Base-by-base conservation (phyloP, 2,329 filamentous ascomycete species). In the Epicoccum nigrum region DNA sequence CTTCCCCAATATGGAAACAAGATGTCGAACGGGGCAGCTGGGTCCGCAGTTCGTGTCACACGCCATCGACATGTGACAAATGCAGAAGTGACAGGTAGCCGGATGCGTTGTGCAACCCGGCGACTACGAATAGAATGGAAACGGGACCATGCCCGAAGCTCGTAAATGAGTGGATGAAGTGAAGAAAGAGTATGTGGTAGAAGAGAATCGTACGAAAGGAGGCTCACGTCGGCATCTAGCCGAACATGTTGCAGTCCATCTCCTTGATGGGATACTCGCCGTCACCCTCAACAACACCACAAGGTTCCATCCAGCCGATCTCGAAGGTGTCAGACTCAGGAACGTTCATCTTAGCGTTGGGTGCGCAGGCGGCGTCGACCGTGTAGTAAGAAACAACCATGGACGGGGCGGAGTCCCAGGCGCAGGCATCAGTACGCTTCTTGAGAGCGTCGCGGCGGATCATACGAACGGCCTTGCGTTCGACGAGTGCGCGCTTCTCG, bases 301-400 rank as follows among this genome's bases (percentile, higher is more conserved):
- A 66, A 20, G 48, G 49, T 15, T 64, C 62, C 44, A 77, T 73
- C 32, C 74, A 74, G 3, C 76, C 76, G 11, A 80, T 63, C 60
- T 80, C 78, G 28, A 66, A 66, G 20, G 38, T 45, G 32, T 66
- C 63, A 44, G 61, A 64, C 28, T 57, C 45, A 7, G 62, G 62
- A 19, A 55, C 57, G 45, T 58, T 55, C 16, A 54, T 44, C 54
- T 66, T 66, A 5, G 63, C 63, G 12, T 70, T 71, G 9, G 67
- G 67, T 11, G 67, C 52, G 54, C 77, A 79, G 13, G 58, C 54
- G 28, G 67, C 66, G 20, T 74, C 75, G 13, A 70, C 67, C 7
- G 67, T 71, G 54, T 73, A 70, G 56, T 77, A 74, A 11, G 69
- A 65, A 40, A 76, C 66, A 15, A 76, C 68, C 74, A 79, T 77